Percentiles rank a stretch among this genome's conserved stretches.
phyloP scores from a whole-genome alignment of 176 grass and related monocot species.

The Triticum timopheevii region DNA sequence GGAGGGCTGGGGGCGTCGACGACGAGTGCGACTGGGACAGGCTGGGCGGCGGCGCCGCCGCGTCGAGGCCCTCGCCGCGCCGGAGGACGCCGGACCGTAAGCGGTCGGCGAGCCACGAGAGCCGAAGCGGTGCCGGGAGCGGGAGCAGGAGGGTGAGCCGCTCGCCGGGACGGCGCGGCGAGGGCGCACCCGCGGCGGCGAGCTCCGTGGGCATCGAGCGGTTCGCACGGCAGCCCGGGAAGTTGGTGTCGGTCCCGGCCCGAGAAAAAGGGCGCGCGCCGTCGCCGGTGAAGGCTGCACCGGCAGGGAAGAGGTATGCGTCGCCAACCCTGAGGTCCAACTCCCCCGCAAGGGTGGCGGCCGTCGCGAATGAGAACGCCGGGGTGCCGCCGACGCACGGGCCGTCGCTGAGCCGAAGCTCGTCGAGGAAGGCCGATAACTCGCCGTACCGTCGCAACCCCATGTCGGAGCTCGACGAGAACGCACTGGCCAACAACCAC shows the following conservation, averaged over 20 bases:
- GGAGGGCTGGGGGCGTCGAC: slow-evolving; percentile 41
- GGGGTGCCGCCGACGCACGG: slow-evolving; percentile 34
- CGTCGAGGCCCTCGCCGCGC: slow-evolving; percentile 65
- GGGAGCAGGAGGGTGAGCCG: slow-evolving; percentile 68
- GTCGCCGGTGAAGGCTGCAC: slow-evolving; percentile 35
- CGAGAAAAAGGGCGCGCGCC: slow-evolving; percentile 57
- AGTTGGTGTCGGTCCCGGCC: slow-evolving; percentile 79
- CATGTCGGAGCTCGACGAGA: slow-evolving; percentile 83
- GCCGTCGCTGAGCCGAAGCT: slow-evolving; percentile 73
- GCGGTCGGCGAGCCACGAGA: slow-evolving; percentile 70
- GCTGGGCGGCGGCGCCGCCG: slow-evolving; percentile 26
- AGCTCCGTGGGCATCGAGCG: slow-evolving; percentile 3
- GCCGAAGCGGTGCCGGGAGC: slow-evolving; percentile 17
- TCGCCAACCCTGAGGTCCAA: slow-evolving; percentile 61
- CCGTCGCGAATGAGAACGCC: slow-evolving; percentile 49
- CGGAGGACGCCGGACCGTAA: slow-evolving; percentile 75
- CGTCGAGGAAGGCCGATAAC: slow-evolving; percentile 76
- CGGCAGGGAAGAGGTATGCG: slow-evolving; percentile 50
- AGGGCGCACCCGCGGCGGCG: slow-evolving; percentile 3
- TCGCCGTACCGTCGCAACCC: slow-evolving; percentile 72
- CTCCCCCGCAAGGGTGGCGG: slow-evolving; percentile 50
- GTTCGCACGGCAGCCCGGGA: slow-evolving; percentile 42
- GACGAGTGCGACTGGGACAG: slow-evolving; percentile 49
- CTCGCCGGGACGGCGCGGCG: slow-evolving; percentile 55
- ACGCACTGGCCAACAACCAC: slow-evolving; percentile 21